phyloP scores from a whole-genome alignment of 148 eudicot genomes.

The Polygonum aviculare region DNA sequence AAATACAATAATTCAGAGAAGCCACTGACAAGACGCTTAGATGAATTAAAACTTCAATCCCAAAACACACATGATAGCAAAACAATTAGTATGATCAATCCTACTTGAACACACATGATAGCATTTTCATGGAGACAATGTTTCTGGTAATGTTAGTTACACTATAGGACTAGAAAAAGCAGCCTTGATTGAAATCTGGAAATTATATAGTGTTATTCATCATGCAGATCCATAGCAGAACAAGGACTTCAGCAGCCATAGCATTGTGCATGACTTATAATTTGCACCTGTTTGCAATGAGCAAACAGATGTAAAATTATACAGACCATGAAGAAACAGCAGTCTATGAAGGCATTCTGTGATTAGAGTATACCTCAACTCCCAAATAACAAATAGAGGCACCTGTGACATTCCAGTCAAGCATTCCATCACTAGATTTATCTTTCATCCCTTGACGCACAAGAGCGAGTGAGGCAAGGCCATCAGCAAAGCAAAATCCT shows the following conservation, averaged over 20 bases:
- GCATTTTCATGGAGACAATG: background rate
- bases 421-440: conserved; percentile 52
- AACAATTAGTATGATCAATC: background rate
- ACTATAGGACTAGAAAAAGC: background rate
- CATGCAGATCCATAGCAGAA: background rate
- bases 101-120: background rate
- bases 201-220: background rate
- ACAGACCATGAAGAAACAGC: background rate
- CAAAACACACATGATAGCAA: too few relatives aligned
- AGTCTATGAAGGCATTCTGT: background rate
- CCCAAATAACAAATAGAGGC: conserved; percentile 86
- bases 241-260: background rate
- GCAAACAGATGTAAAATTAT: background rate
- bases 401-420: conserved; percentile 95
- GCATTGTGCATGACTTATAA: background rate
- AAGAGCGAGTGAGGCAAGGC: conserved; percentile 93
- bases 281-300: background rate
- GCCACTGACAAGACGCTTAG: background rate
- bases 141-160: background rate
- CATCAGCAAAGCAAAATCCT: conserved; percentile 99
- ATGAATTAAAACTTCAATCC: background rate
- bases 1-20: background rate
- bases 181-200: background rate
- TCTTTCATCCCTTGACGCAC: conserved; percentile 88
- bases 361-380: conserved; percentile 45